Base-by-base conservation (phyloP, 2,329 filamentous ascomycete species). In the Colletotrichum sansevieriae region DNA sequence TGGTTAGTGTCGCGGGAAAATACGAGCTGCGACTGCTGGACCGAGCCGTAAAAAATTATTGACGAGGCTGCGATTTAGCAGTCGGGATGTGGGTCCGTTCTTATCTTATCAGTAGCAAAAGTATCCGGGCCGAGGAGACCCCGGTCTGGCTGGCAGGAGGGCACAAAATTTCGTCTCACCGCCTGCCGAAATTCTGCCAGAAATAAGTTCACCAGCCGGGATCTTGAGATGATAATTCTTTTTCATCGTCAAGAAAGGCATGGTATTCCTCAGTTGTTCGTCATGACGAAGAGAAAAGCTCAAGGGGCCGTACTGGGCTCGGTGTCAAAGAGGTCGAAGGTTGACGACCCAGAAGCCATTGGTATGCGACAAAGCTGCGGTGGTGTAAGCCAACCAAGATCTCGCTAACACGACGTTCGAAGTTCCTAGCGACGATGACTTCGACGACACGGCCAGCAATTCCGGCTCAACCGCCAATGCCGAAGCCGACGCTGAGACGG, bases 21-120 rank as follows among this genome's bases (percentile, higher is more conserved):
- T 39, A 43, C 51, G 39, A 44, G 20, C 7, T 20, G 65, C 25
- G 29, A 60, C 18, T 60, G 41, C 62, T 65, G 54, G 65, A 37
- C 55, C 55, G 35, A 65, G 65, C 58, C 64, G 64, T 71, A 63
- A 71, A 71, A 71, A 71, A 71, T 63, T 65, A 65, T 65, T 71
- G 61, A 71, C 65, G 57, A 71, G 70, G 70, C 70, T 71, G 58
- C 70, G 65, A 62, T 68, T 62, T 41, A 65, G 55, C 47, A 22
- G 43, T 41, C 20, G 18, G 37, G 15, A 15, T 25, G 58, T 44
- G 65, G 64, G 47, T 56, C 65, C 20, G 35, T 33, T 20, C 62
- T 65, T 60, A 56, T 20, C 62, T 65, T 68, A 68, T 68, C 65
- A 51, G 33, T 33, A 49, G 20, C n/a, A 44, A 29, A 54, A 54